phyloP scores from a whole-genome alignment of 2,329 filamentous ascomycete genomes.

The Raffaelea albimanens region DNA sequence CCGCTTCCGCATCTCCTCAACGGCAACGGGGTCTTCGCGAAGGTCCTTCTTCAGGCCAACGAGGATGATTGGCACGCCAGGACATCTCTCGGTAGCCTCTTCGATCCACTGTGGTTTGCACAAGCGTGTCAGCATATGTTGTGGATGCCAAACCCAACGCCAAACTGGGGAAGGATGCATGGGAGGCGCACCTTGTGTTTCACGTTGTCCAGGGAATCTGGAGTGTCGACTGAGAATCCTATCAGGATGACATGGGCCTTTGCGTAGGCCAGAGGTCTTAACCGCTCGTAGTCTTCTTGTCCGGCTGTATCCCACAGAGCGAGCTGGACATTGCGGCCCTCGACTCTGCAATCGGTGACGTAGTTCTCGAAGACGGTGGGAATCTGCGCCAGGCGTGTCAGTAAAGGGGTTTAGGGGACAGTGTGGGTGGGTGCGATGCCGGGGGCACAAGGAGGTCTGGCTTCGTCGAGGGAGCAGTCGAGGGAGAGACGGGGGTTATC shows the following conservation, averaged over 20 bases:
- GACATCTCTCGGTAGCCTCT: conserved; percentile 87
- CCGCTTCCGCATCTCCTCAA: conserved; percentile 97
- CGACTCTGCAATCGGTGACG: conserved; percentile 95
- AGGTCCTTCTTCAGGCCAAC: conserved; percentile 97
- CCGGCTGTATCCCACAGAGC: conserved; percentile 99
- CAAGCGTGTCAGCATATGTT: neutral
- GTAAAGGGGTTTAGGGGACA: no score
- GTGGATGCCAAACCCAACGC: no score
- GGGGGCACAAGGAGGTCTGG: no score
- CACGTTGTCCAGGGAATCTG: conserved; percentile 94
- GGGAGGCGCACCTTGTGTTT: conserved; percentile 70
- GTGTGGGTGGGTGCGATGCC: no score
- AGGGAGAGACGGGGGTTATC: conserved; percentile 15
- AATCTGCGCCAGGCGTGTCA: no score
- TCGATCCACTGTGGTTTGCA: conserved; percentile 68
- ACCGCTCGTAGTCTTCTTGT: conserved; percentile 94
- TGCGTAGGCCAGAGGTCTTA: conserved; percentile 89
- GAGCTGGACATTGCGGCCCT: conserved; percentile 96
- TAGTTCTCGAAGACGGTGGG: conserved; percentile 99
- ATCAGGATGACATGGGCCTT: conserved; percentile 97
- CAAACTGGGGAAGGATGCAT: neutral
- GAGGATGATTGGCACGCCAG: conserved; percentile 86
- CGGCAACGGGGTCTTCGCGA: conserved; percentile 83
- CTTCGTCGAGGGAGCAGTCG: neutral
- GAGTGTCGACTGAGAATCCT: conserved; percentile 89